A percentile compares a stretch with the other conserved stretches of the same genome.
Evolutionary conservation across 1,139 yeast genomes (phyloP).

Genomic region (Blastobotrys elegans): DNA sequence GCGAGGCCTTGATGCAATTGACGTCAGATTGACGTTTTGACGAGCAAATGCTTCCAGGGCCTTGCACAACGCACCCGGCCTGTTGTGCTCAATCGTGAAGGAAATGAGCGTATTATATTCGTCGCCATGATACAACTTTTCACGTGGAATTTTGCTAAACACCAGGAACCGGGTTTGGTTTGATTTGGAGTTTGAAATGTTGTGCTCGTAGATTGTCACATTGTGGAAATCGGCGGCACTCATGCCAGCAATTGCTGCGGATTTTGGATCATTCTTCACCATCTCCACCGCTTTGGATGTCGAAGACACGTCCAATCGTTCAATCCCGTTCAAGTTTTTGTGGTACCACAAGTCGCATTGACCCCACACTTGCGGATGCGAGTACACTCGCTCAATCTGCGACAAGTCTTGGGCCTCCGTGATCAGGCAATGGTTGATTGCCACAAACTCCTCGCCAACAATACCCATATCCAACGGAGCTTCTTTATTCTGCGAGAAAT

Average conservation of each 20-base stretch:
- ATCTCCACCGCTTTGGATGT: constrained; percentile 81
- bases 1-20: constrained; percentile 67
- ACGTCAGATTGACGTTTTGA: constrained; percentile 58
- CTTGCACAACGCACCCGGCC: constrained; percentile 71
- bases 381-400: constrained; percentile 55
- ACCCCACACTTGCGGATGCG: constrained; percentile 99
- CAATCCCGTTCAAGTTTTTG: constrained; percentile 28
- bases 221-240: constrained; percentile 63
- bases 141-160: constrained; percentile 38
- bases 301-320: constrained; percentile 57
- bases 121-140: constrained; percentile 14
- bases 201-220: constrained; percentile 50
- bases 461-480: constrained; percentile 26
- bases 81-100: constrained; percentile 61
- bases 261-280: constrained; percentile 39
- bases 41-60: constrained; percentile 57
- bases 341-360: constrained; percentile 60
- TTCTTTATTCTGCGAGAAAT: constrained; percentile 32
- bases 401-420: constrained; percentile 39
- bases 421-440: constrained; percentile 74
- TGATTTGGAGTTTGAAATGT: constrained; percentile 63
- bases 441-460: constrained; percentile 75
- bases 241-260: constrained; percentile 55
- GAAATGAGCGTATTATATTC: constrained; percentile 50
- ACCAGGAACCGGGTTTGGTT: constrained; percentile 86